Conservation (phyloP, 192 early-diverging fungal genomes). For the Chytriomyces sp. region DNA sequence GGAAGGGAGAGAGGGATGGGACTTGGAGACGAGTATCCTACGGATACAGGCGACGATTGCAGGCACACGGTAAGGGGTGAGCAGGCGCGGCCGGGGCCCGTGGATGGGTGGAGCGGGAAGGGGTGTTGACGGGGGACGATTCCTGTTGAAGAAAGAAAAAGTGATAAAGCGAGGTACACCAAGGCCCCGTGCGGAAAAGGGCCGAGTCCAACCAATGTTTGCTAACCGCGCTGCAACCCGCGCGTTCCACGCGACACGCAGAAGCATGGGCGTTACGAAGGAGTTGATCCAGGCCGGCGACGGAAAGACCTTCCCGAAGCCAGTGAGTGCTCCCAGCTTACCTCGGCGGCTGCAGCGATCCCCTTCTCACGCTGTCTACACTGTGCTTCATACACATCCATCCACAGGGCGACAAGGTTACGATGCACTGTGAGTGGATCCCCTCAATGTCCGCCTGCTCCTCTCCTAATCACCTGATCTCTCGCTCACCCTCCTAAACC, state of each 20-base stretch:
- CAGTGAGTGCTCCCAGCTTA: constrained; percentile 35
- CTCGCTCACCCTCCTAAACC: background rate
- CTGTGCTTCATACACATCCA: background rate
- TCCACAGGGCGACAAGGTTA: constrained; percentile 47
- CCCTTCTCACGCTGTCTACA: too few relatives aligned
- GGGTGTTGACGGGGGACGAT: background rate
- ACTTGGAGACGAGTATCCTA: background rate
- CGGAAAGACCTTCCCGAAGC: constrained; percentile 60
- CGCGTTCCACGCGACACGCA: constrained; percentile 9
- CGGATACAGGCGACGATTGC: background rate
- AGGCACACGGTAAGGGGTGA: background rate
- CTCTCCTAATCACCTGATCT: background rate
- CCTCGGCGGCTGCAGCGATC: too few relatives aligned
- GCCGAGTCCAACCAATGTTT: background rate
- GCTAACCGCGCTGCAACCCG: background rate
- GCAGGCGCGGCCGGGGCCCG: background rate
- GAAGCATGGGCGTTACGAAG: constrained; percentile 54
- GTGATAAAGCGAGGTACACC: background rate
- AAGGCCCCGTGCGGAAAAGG: background rate
- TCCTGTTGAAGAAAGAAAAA: background rate
- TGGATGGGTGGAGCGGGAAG: background rate
- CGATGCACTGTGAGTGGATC: constrained; percentile 44
- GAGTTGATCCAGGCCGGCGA: constrained; percentile 50
- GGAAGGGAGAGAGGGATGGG: background rate
- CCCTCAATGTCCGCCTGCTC: background rate